phyloP scores from a whole-genome alignment of 257 asterid genomes.

The Cordia subcordata region DNA sequence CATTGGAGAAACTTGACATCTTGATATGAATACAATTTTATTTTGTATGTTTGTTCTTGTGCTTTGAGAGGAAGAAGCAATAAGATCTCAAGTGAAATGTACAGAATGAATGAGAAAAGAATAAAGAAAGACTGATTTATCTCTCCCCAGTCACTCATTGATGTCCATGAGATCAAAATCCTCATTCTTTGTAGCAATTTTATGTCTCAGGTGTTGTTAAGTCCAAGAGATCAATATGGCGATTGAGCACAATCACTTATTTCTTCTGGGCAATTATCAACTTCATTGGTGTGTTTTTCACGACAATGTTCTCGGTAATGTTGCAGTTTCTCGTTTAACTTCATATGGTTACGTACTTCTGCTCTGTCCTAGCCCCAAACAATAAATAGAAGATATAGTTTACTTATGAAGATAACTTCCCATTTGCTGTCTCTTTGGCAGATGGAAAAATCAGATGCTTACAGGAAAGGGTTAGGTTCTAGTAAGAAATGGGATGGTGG shows the following conservation, averaged over 20 bases:
- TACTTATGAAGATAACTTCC: constrained; percentile 3
- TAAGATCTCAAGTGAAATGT: no score
- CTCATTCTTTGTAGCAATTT: background rate
- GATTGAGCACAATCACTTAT: constrained; percentile 71
- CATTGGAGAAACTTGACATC: no score
- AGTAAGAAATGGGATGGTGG: constrained; percentile 98
- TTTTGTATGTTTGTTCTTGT: no score
- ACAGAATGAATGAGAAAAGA: background rate
- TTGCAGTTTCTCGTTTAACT: background rate
- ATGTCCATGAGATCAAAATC: background rate
- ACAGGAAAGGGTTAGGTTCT: constrained; percentile 67
- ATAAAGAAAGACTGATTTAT: background rate
- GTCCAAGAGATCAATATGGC: constrained; percentile 79
- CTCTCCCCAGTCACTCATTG: background rate
- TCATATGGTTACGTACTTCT: background rate
- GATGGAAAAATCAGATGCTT: constrained; percentile 94
- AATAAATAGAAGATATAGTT: background rate
- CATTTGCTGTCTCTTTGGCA: constrained; percentile 19
- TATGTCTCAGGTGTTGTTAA: constrained; percentile 70
- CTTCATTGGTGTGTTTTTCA: constrained; percentile 62
- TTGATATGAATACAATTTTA: no score
- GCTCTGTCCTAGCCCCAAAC: background rate
- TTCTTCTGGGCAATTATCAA: constrained; percentile 74
- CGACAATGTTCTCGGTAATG: constrained; percentile 91
- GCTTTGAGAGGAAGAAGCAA: no score